Evolutionary conservation across 257 asterid genomes (phyloP), one percentile per base, ranked within the genome.

Genomic region (Galeopsis tetrahit): DNA sequence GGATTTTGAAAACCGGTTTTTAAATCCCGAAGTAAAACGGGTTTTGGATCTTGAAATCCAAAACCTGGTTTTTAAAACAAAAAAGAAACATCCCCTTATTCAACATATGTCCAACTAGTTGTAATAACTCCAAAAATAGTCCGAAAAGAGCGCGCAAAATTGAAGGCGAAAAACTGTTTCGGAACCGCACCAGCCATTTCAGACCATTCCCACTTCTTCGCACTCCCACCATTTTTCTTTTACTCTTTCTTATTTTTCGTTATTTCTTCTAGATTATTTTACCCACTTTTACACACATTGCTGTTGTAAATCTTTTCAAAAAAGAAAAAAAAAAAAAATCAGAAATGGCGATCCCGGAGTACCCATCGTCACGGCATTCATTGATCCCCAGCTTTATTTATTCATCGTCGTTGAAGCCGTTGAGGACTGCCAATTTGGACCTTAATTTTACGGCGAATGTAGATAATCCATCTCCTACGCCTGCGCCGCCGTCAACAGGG

Each of bases 331-430:
- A 13, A 55, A 11, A 35, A 7, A 52, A 73, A 73, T 55, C 52
- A 63, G 43, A 63, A 63, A 84, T 84, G 88, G 82, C 77, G 33
- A 76, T 73, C 70, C 71, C 76, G 4, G 87, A 84, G 64, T 66
- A 55, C 53, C 66, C 82, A 49, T 65, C 85, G 3, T 65, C 85
- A 3, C 78, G 75, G 53, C 78, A 55, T 28, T 69, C 85, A 9
- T 59, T 78, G 84, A 78, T 84, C 82, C 88, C 88, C 28, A 69
- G 57, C 39, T 84, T 60, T 49, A 75, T 84, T 1, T 84, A 84
- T 69, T 52, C 80, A 1, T 33, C 77, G 2, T 65, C 75, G 58
- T 31, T 71, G 14, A 68, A 62, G 52, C 55, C 70, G 55, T 56
- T 42, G 35, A 43, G 75, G 69, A 33, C 35, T 32, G 11, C 2